Evolutionary conservation across 306 rosid genomes (phyloP), one percentile per base, ranked within the genome.

Genomic region (Inga leiocalycina): DNA sequence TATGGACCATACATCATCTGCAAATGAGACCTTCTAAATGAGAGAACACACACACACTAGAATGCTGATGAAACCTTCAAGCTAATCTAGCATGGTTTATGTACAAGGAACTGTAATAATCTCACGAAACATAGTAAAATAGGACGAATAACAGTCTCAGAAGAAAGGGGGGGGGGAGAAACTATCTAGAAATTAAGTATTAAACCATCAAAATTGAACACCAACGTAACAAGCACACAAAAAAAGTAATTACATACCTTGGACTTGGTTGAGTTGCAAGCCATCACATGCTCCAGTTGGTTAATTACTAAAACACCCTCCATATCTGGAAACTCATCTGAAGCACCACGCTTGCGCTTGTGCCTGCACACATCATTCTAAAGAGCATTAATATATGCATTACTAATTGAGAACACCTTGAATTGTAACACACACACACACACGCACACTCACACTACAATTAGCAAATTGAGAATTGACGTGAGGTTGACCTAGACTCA

Each of bases 281-380:
- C 86, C 75, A 94, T 90, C 89, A 91, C 92, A 81, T 98, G 91
- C 88, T 96, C 98, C 88, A 96, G 87, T 79, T 98, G 95, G 82
- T 96, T 94, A 74, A 89, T 83, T 57, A 91, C 82, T 81, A 85
- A 71, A 70, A 90, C 92, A 77, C 93, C 98, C 72, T 93, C 97
- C 96, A 92, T 89, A 68, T 89, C 94, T 71, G 98, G 90, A 39
- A 85, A 87, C 74, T 96, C 98, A 74, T 91, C 98, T 64, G 84
- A 83, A 69, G 79, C 77, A 69, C 88, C 89, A 80, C 62, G 80
- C 68, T 84, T 84, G 71, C 88, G 88, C 82, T 84, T 96, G 89
- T 92, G 92, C 90, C 99, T 96, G 90, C 81, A 75, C 34, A 67
- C 10, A 85, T 19, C 34, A 77, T 64, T 37, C 59, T 24, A 41